Conservation (phyloP, 2,329 filamentous ascomycete genomes). For the Trichoderma sp. region DNA sequence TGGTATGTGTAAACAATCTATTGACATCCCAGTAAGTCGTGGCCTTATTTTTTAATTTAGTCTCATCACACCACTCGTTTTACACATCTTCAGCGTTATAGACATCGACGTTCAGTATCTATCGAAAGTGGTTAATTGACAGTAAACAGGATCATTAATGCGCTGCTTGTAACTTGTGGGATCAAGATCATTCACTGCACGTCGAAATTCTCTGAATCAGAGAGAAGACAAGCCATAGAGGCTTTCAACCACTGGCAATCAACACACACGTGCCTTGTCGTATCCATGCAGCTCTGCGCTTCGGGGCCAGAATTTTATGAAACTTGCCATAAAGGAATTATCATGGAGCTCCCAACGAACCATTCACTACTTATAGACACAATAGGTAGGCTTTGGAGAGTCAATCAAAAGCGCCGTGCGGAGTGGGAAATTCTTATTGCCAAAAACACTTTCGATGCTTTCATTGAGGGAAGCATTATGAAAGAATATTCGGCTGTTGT, state of each 20-base stretch:
- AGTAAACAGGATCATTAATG: background rate
- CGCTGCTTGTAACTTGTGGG: background rate
- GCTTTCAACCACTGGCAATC: background rate
- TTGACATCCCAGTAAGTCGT: background rate
- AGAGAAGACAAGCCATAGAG: background rate
- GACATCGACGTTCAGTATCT: background rate
- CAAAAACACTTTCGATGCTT: background rate
- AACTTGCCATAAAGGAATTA: background rate
- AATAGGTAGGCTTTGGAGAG: background rate
- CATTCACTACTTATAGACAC: background rate
- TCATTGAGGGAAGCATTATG: background rate
- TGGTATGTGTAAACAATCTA: background rate
- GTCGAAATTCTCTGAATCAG: background rate
- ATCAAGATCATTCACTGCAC: background rate
- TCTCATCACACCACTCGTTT: background rate
- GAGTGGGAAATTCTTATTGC: background rate
- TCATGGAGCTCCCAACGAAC: background rate
- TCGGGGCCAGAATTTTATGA: background rate
- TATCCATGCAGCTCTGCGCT: background rate
- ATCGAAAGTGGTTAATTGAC: background rate
- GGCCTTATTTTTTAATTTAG: too few species aligned
- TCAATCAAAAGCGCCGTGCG: background rate
- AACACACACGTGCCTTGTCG: background rate
- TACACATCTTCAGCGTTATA: background rate
- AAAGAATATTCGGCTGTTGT: background rate